phyloP scores from a whole-genome alignment of 2,329 filamentous ascomycete species.

The Macrophomina phaseolina region DNA sequence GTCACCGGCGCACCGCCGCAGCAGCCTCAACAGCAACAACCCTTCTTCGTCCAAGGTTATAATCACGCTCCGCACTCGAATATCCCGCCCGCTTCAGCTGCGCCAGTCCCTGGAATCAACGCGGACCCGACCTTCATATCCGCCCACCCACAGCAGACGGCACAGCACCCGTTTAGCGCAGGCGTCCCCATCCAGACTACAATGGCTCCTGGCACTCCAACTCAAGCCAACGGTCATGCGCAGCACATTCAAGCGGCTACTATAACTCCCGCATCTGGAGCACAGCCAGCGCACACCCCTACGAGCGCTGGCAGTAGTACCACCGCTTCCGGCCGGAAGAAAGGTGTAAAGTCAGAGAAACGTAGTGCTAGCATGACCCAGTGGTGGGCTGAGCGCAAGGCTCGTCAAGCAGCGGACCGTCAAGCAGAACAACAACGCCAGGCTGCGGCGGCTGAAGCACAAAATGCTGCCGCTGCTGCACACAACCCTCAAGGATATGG shows the following conservation, averaged over 20 bases:
- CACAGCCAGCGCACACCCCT: slow-evolving; percentile 31
- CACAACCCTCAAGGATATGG: slow-evolving; percentile 8
- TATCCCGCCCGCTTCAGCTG: slow-evolving; percentile 21
- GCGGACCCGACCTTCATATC: slow-evolving; percentile 35
- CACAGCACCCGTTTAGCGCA: slow-evolving; percentile 26
- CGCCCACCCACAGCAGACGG: slow-evolving; percentile 21
- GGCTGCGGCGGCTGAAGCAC: slow-evolving; percentile 17
- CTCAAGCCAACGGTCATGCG: slow-evolving; percentile 40
- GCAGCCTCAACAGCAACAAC: slow-evolving; percentile 22
- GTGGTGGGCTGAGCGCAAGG: slow-evolving; percentile 55
- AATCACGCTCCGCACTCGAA: slow-evolving; percentile 25
- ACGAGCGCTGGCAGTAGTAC: slow-evolving; percentile 32
- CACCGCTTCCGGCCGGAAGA: slow-evolving; percentile 13
- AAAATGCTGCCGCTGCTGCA: slow-evolving; percentile 2
- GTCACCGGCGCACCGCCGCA: slow-evolving; percentile 14
- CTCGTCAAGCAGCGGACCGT: slow-evolving; percentile 39
- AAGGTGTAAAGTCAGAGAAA: slow-evolving; percentile 51
- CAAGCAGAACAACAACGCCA: slow-evolving; percentile 31
- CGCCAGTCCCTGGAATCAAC: slow-evolving; percentile 23
- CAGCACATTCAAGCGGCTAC: slow-evolving; percentile 37
- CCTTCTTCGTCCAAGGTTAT: slow-evolving; percentile 27
- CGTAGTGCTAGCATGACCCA: slow-evolving; percentile 52
- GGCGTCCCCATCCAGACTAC: slow-evolving; percentile 31
- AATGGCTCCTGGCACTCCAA: slow-evolving; percentile 33
- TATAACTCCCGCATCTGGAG: slow-evolving; percentile 29